These are phyloP conservation scores for Lathyrus tuberosus DNA, from an alignment of 306 rosid species.

Conservation along the genomic window DNA sequence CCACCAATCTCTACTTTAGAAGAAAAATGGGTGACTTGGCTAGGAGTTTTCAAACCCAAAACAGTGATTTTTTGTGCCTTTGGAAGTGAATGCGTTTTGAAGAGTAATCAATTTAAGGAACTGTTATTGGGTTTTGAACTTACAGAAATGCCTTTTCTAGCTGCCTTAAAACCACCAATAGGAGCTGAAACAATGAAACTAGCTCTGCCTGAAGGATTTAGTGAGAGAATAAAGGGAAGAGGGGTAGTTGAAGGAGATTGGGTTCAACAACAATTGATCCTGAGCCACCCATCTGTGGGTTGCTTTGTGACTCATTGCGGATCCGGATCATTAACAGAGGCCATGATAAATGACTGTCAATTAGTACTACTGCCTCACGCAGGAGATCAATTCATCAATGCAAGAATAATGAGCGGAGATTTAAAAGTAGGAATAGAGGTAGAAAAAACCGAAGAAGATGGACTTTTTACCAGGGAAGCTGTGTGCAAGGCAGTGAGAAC, in stretches of 20 bases:
- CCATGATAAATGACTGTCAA: slow-evolving; percentile 55
- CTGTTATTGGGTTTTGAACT: slow-evolving; percentile 72
- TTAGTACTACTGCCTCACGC: slow-evolving; percentile 56
- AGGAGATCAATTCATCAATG: slow-evolving; percentile 65
- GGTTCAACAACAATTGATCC: slow-evolving; percentile 66
- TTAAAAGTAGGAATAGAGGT: slow-evolving; percentile 67
- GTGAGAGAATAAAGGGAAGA: slow-evolving; percentile 51
- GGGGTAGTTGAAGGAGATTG: slow-evolving; percentile 68
- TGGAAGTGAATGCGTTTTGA: slow-evolving; percentile 59
- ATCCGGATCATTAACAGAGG: slow-evolving; percentile 69
- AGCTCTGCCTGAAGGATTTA: slow-evolving; percentile 66
- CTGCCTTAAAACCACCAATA: slow-evolving; percentile 56
- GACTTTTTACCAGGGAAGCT: slow-evolving; percentile 51
- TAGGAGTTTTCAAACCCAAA: slow-evolving; percentile 46
- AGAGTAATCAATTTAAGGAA: slow-evolving; percentile 54
- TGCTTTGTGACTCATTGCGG: slow-evolving; percentile 87
- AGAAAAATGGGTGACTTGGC: slow-evolving; percentile 60
- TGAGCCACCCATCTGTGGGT: slow-evolving; percentile 73
- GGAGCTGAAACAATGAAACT: slow-evolving; percentile 49
- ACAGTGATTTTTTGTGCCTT: slow-evolving; percentile 65
- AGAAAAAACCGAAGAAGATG: slow-evolving; percentile 61
- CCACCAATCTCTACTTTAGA: slow-evolving; percentile 44
- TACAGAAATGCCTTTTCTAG: slow-evolving; percentile 57
- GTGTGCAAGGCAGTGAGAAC: slow-evolving; percentile 51
- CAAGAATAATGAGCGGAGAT: slow-evolving; percentile 55